Conservation (phyloP, 176 grass and related monocot genomes). For the Juncus effusus region DNA sequence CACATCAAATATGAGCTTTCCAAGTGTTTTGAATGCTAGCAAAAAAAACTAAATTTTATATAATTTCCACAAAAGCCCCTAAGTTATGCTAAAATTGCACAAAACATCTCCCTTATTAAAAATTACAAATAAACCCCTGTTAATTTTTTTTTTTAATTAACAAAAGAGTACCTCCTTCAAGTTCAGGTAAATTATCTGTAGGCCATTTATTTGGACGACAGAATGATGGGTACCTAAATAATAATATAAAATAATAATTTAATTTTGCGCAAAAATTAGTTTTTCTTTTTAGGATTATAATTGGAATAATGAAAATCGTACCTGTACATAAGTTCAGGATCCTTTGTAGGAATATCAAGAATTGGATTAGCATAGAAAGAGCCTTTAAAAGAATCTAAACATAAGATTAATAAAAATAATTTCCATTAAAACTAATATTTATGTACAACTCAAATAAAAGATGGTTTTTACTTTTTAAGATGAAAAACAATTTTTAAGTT, state of each 20-base stretch:
- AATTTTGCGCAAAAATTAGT: slow-evolving; percentile 6
- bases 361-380: slow-evolving; percentile 95
- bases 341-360: slow-evolving; percentile 66
- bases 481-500: too few relatives aligned
- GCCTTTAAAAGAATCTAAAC: slow-evolving; percentile 82
- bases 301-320: slow-evolving; percentile 33
- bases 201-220: slow-evolving; percentile 94
- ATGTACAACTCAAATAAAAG: not conserved
- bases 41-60: not conserved
- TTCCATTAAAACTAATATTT: not conserved
- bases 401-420: slow-evolving; percentile 19
- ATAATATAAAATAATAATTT: slow-evolving; percentile 13
- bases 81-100: too few relatives aligned
- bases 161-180: slow-evolving; percentile 55
- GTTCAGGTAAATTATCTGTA: slow-evolving; percentile 47
- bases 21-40: slow-evolving; percentile 87
- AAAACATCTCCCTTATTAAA: too few relatives aligned
- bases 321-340: slow-evolving; percentile 50
- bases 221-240: slow-evolving; percentile 74
- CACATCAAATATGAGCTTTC: slow-evolving; percentile 77
- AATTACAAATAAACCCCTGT: too few relatives aligned
- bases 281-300: slow-evolving; percentile 15
- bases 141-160: too few relatives aligned
- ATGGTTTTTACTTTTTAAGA: not conserved
- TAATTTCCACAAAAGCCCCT: not conserved